Base-by-base conservation (phyloP, 768 basidiomycete genomes). In the Cantharellus anzutake region DNA sequence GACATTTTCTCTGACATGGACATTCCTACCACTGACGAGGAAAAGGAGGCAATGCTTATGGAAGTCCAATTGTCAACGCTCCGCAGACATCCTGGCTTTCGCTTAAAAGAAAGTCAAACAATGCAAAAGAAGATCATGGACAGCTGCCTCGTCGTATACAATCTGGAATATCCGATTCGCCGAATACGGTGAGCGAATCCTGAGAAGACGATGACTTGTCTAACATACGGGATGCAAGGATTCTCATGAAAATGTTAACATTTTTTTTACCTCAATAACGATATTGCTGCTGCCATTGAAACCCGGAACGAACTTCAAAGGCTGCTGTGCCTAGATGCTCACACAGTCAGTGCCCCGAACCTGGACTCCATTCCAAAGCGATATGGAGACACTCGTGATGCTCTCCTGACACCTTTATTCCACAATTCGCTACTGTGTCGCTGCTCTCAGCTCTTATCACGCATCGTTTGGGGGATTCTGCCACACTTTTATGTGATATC, bases 381-480 rank as follows among this genome's bases (percentile, higher is more conserved):
- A 29, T 29, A 29, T 29, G 20, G 20, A 29, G 20, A 29, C 20
- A 29, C 20, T 29, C 20, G 20, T 29, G 20, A 29, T 29, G 20
- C 20, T 29, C 20, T 29, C 20, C 20, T 29, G 20, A 29, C 20
- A 29, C 20, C 20, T 29, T 29, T 29, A 29, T 29, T 29, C 20
- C 20, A 1, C 20, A 29, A 29, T 29, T 51, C 38, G 74, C 78
- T 1, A 69, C 75, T 0, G 72, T 76, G 0, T 79, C 84, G 65
- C 73, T 92, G 35, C 85, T 83, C 81, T 70, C 80, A 51, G 80
- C 82, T 0, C 70, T 92, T 20, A 81, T 86, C 65, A 76, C 79
- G 0, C 86, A 91, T 68, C 20, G 20, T 29, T 29, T 29, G 20
- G 20, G 20, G 20, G 20, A 29, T 29, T 29, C 20, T 29, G 20